Percentiles rank a stretch among this genome's conserved stretches.
These are phyloP conservation scores for Xylaria scruposa DNA, from an alignment of 495 filamentous ascomycete species.

Conservation along the genomic window DNA sequence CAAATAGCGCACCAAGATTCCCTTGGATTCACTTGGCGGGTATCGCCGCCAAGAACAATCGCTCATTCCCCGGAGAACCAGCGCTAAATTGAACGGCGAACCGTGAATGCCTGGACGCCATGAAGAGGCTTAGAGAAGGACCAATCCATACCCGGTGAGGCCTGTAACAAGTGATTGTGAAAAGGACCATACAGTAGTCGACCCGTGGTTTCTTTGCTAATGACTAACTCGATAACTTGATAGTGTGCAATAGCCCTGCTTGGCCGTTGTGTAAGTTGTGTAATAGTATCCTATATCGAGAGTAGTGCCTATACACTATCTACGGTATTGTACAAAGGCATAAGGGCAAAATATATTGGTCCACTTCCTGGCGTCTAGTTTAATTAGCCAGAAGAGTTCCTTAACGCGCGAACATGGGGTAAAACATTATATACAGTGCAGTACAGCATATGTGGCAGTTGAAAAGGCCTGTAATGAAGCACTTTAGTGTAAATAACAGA, in stretches of 20 bases:
- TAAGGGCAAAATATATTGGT: not conserved
- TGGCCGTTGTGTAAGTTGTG: not conserved
- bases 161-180: not conserved
- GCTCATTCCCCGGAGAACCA: not conserved
- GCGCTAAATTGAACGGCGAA: not conserved
- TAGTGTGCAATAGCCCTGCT: conserved; percentile 3
- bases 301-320: conserved; percentile 9
- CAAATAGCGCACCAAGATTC: conserved; percentile 20
- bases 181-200: conserved; percentile 24
- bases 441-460: not conserved
- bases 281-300: not conserved
- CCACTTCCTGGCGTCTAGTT: conserved; percentile 7
- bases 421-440: not conserved
- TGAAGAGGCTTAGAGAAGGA: not conserved
- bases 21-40: conserved; percentile 13
- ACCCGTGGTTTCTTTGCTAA: conserved; percentile 7
- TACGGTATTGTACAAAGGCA: not conserved
- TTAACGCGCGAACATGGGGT: conserved; percentile 10
- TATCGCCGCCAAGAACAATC: not conserved
- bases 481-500: not conserved
- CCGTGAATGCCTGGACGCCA: not conserved
- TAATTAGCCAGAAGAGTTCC: conserved; percentile 2
- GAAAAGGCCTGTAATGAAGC: not conserved
- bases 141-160: not conserved
- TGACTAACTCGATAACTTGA: conserved; percentile 7